Conservation (phyloP, 2,329 filamentous ascomycete genomes). For the Cladobotryum mycophilum region DNA sequence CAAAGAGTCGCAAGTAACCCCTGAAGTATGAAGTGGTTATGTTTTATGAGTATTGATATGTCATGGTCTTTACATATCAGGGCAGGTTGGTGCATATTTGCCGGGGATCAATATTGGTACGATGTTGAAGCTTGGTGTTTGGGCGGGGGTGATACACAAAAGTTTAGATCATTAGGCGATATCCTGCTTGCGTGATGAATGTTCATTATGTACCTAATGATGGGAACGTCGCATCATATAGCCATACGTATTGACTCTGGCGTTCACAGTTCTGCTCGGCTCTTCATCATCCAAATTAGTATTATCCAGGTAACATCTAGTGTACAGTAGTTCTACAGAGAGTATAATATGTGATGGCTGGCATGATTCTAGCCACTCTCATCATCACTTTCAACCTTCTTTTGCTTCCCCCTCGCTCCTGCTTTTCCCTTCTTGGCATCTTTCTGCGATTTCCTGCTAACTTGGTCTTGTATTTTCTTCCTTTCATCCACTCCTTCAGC, state of each 20-base stretch:
- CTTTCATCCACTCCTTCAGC: slow-evolving; percentile 65
- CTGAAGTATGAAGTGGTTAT: neutral
- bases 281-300: no score
- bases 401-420: slow-evolving; percentile 25
- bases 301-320: no score
- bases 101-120: neutral
- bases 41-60: neutral
- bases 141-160: neutral
- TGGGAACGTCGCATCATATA: no score
- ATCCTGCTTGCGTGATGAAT: neutral
- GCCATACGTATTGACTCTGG: no score
- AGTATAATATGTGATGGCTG: no score
- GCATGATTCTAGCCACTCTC: slow-evolving; percentile 24
- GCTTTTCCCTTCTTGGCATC: slow-evolving; percentile 35
- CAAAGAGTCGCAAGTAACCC: slow-evolving; percentile 28
- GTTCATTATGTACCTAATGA: no score
- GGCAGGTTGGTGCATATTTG: neutral
- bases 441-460: slow-evolving; percentile 65
- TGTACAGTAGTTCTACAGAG: no score
- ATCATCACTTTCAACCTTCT: slow-evolving; percentile 27
- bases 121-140: neutral
- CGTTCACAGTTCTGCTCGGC: no score
- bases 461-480: slow-evolving; percentile 69
- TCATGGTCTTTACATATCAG: neutral
- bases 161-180: no score